These are phyloP conservation scores for Rehmannia glutinosa DNA, from an alignment of 257 asterid genomes.

Conservation along the genomic window DNA sequence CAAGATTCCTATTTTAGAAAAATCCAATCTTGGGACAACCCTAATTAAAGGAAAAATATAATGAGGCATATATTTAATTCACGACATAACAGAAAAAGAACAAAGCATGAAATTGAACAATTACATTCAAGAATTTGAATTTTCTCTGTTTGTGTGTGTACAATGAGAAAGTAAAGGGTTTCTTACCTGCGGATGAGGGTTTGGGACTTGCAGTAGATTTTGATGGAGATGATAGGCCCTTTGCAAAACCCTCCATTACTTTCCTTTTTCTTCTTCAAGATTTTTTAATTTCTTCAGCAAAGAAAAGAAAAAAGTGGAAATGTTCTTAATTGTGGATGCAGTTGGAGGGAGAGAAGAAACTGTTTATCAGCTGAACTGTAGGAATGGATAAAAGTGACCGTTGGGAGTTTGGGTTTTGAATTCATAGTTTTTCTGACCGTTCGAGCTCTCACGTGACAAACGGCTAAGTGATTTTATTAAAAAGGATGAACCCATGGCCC, in stretches of 20 bases:
- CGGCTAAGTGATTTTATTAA: no score
- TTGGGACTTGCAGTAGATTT: slow-evolving; percentile 30
- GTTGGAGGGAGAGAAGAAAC: slow-evolving; percentile 4
- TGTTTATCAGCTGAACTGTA: not conserved
- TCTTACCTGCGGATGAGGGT: slow-evolving; percentile 42
- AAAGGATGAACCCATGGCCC: no score
- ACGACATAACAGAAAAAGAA: not conserved
- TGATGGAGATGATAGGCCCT: slow-evolving; percentile 31
- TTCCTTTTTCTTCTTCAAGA: slow-evolving; percentile 15
- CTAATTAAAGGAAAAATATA: no score
- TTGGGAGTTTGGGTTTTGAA: no score
- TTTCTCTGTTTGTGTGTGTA: not conserved
- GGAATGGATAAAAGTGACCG: no score
- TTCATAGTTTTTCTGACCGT: no score
- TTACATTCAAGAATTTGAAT: not conserved
- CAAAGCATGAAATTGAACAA: not conserved
- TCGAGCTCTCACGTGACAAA: no score
- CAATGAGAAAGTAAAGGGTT: not conserved
- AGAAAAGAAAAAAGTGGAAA: not conserved
- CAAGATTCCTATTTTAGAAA: no score
- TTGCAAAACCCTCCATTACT: slow-evolving; percentile 36
- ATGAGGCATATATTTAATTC: not conserved
- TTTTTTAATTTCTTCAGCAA: not conserved
- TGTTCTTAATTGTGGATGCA: not conserved
- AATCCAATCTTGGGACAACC: no score